A percentile compares a stretch with the other conserved stretches of the same genome.
Conservation (phyloP, 73 alveolate genomes). For the Tetrahymena thermophila region DNA sequence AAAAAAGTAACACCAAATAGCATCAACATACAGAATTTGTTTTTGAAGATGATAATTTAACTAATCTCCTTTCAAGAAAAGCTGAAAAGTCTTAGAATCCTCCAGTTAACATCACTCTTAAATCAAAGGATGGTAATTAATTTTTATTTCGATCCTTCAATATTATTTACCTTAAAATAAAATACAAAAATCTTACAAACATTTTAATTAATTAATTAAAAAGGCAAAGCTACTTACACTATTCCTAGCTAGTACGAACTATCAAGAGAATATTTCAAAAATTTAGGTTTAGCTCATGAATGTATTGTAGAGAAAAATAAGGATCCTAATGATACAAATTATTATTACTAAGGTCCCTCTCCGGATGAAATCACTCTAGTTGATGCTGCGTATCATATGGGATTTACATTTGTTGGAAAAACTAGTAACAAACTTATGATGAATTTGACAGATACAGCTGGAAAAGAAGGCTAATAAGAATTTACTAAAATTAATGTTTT, state of each 20-base stretch:
- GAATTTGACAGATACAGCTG: slow-evolving; percentile 14
- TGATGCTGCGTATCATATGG: slow-evolving; percentile 65
- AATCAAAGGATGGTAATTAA: neutral
- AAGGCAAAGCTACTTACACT: neutral
- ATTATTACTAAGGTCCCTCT: slow-evolving; percentile 58
- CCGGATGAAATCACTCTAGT: slow-evolving; percentile 76
- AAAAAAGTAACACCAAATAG: neutral
- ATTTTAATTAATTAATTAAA: neutral
- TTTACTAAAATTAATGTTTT: slow-evolving; percentile 55
- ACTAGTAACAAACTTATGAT: slow-evolving; percentile 17
- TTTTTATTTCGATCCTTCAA: neutral
- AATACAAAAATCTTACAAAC: neutral
- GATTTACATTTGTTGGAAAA: slow-evolving; percentile 56
- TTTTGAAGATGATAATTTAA: slow-evolving; percentile 24
- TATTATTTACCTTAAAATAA: neutral
- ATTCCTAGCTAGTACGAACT: slow-evolving; percentile 10
- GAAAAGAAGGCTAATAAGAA: slow-evolving; percentile 28
- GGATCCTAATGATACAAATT: slow-evolving; percentile 25
- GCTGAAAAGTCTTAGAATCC: slow-evolving; percentile 26
- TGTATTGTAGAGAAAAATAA: slow-evolving; percentile 55
- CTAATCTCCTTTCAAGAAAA: slow-evolving; percentile 2
- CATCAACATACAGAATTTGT: slow-evolving; percentile 19
- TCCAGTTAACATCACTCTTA: neutral
- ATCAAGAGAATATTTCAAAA: slow-evolving; percentile 42
- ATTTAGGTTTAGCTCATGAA: slow-evolving; percentile 63